These are phyloP conservation scores for Trametes hirsuta DNA, from an alignment of 1,284 basidiomycete genomes.

Conservation along the genomic window DNA sequence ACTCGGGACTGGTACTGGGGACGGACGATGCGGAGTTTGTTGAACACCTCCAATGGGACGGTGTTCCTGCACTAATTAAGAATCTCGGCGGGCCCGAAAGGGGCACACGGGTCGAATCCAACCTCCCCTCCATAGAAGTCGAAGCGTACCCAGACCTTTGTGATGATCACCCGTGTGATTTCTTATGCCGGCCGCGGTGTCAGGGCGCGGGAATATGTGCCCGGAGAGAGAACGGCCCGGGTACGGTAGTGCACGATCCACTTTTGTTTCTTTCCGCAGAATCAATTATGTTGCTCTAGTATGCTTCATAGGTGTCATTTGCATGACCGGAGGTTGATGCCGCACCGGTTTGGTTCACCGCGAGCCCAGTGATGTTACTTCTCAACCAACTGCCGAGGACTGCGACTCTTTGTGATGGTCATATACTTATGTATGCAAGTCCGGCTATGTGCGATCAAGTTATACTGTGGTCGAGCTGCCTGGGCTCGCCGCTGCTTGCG, in stretches of 20 bases:
- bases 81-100: neutral
- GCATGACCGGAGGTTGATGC: neutral
- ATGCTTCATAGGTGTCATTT: constrained; percentile 3
- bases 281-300: neutral
- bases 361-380: too few relatives aligned
- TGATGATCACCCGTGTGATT: constrained; percentile 9
- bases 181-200: neutral
- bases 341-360: too few relatives aligned
- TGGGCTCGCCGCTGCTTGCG: too few relatives aligned
- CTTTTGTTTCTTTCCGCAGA: constrained; percentile 2
- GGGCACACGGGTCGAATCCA: constrained; percentile 14
- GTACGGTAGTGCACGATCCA: constrained; percentile 8
- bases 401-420: too few relatives aligned
- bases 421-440: too few relatives aligned
- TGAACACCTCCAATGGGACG: constrained; percentile 2
- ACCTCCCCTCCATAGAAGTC: constrained; percentile 17
- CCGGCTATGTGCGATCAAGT: too few relatives aligned
- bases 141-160: constrained; percentile 14
- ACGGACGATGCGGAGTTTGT: constrained; percentile 6
- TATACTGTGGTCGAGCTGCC: too few relatives aligned
- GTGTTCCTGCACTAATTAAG: neutral
- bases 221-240: too few relatives aligned
- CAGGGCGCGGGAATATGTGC: neutral
- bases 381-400: too few relatives aligned
- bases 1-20: constrained; percentile 10